These are phyloP conservation scores for Chalciporus piperatoides DNA, from an alignment of 1,284 basidiomycete genomes.

Conservation along the genomic window DNA sequence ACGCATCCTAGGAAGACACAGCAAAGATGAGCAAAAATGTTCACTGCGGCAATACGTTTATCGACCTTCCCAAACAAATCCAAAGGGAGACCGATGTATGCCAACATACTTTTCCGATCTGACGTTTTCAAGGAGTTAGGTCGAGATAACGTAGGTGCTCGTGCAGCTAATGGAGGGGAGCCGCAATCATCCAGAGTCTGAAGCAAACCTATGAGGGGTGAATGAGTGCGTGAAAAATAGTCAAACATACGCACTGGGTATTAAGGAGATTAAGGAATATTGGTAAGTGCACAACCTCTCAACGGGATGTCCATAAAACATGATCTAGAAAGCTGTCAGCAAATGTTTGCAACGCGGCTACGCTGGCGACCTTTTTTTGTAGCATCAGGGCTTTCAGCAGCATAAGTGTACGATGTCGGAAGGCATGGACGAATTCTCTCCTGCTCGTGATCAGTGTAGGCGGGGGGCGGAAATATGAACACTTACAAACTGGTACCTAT, in stretches of 20 bases:
- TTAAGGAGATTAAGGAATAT: conserved; percentile 86
- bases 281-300: conserved; percentile 97
- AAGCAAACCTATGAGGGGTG: conserved; percentile 57
- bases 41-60: not conserved
- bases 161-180: conserved; percentile 77
- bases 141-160: conserved; percentile 62
- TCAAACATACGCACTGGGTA: conserved; percentile 56
- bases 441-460: conserved; percentile 32
- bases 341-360: not conserved
- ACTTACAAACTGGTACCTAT: conserved; percentile 89
- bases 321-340: conserved; percentile 55
- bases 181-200: conserved; percentile 90
- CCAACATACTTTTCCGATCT: conserved; percentile 86
- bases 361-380: conserved; percentile 70
- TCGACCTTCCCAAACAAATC: conserved; percentile 79
- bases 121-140: conserved; percentile 85
- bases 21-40: not conserved
- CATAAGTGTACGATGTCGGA: conserved; percentile 90
- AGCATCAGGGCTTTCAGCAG: conserved; percentile 94
- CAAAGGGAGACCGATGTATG: conserved; percentile 88
- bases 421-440: conserved; percentile 90
- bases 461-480: not conserved
- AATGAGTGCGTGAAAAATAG: not conserved
- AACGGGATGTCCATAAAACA: conserved; percentile 97
- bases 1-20: conserved; percentile 59